These are phyloP conservation scores for Chloris gayana DNA, from an alignment of 176 grass and related monocot species.

Conservation along the genomic window DNA sequence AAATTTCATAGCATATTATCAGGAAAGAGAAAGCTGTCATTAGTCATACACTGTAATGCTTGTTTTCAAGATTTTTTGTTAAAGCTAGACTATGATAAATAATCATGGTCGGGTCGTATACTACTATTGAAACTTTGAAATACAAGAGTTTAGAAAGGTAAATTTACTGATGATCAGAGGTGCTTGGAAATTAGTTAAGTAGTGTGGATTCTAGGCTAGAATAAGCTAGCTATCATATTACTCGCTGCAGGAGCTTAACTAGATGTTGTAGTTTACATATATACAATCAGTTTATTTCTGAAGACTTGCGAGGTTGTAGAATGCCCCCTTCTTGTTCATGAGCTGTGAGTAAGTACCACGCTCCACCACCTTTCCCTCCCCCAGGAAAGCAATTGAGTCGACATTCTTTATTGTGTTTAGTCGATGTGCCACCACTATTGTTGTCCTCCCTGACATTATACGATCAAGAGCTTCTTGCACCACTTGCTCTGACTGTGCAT, in stretches of 20 bases:
- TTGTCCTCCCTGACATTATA: constrained; percentile 94
- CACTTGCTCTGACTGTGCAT: constrained; percentile 94
- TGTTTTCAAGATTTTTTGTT: not conserved
- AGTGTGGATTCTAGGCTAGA: constrained; percentile 24
- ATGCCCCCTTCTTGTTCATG: constrained; percentile 93
- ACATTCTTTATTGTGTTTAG: constrained; percentile 96
- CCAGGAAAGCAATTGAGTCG: constrained; percentile 88
- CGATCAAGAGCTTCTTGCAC: constrained; percentile 96
- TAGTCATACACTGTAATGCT: not conserved
- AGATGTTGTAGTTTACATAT: constrained; percentile 22
- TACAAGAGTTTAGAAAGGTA: not conserved
- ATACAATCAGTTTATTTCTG: constrained; percentile 61
- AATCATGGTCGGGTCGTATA: not conserved
- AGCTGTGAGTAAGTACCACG: constrained; percentile 87
- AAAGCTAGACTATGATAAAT: not conserved
- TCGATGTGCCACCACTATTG: constrained; percentile 89
- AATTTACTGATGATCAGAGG: constrained; percentile 14
- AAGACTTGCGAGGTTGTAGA: constrained; percentile 83
- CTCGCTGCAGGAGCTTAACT: constrained; percentile 1
- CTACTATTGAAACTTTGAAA: constrained; percentile 13
- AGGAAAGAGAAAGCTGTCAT: not conserved
- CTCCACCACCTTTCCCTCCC: constrained; percentile 86
- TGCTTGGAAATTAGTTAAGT: constrained; percentile 29
- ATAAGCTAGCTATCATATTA: constrained; percentile 36
- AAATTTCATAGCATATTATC: constrained; percentile 25